phyloP scores from a whole-genome alignment of 768 basidiomycete genomes.

The Kwoniella bestiolae region DNA sequence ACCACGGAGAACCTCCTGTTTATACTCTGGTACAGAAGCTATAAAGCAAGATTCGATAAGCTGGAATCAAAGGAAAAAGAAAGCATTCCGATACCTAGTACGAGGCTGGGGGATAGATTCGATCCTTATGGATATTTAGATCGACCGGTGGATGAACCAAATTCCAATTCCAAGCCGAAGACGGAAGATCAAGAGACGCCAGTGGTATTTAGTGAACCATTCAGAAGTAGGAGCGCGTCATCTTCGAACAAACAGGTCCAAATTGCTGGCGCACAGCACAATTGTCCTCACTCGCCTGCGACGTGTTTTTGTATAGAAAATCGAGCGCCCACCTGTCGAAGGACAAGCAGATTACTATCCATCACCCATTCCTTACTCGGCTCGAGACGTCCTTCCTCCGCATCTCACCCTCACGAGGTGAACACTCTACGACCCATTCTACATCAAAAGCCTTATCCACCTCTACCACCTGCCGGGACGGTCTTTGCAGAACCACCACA shows the following conservation, averaged over 20 bases:
- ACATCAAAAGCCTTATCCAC: conserved; percentile 20
- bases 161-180: neutral
- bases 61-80: conserved; percentile 20
- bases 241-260: neutral
- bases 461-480: conserved; percentile 38
- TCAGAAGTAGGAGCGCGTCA: conserved; percentile 8
- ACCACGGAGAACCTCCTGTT: conserved; percentile 51
- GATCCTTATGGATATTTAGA: conserved; percentile 46
- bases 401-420: conserved; percentile 6
- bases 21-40: conserved; percentile 51
- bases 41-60: conserved; percentile 32
- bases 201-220: conserved; percentile 15
- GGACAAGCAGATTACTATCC: conserved; percentile 10
- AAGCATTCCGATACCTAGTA: conserved; percentile 42
- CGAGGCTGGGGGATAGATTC: conserved; percentile 40
- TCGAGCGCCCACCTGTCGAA: neutral
- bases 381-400: conserved; percentile 9
- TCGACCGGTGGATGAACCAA: conserved; percentile 5
- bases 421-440: conserved; percentile 25
- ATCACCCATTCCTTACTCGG: conserved; percentile 13
- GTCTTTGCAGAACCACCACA: conserved; percentile 26
- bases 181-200: conserved; percentile 2
- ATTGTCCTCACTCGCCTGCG: neutral
- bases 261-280: neutral
- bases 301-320: neutral